Conservation (phyloP, 1,284 basidiomycete genomes). For the Neolentinus lepideus region DNA sequence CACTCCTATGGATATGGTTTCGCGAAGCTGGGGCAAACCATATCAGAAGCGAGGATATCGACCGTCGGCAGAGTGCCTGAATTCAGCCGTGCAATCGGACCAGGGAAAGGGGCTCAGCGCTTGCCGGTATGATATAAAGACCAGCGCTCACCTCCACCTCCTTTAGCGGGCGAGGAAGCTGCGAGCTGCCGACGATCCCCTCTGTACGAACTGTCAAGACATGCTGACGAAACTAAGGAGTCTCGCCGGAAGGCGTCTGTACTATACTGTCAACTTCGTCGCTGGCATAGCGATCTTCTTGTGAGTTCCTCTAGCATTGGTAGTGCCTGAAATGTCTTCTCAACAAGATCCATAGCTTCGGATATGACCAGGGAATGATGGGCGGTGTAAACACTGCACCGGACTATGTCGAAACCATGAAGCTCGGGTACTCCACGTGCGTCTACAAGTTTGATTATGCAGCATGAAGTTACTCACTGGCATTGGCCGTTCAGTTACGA, state of each 20-base stretch:
- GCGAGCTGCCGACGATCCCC: background rate
- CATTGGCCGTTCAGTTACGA: conserved; percentile 23
- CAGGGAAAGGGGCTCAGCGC: background rate
- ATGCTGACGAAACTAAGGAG: background rate
- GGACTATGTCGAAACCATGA: conserved; percentile 39
- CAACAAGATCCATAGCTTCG: conserved; percentile 27
- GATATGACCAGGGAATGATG: conserved; percentile 54
- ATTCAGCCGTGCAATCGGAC: background rate
- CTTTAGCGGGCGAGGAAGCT: background rate
- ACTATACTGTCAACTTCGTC: conserved; percentile 25
- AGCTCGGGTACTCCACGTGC: conserved; percentile 30
- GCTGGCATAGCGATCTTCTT: conserved; percentile 43
- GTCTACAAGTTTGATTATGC: conserved; percentile 4
- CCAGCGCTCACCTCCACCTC: background rate
- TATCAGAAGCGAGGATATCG: background rate
- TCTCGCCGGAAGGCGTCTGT: background rate
- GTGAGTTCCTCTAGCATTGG: conserved; percentile 20
- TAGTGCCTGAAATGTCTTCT: background rate
- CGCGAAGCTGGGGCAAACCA: background rate
- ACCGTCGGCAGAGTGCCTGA: background rate
- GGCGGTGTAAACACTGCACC: conserved; percentile 45
- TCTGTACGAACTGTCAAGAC: background rate
- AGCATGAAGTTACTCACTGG: conserved; percentile 10
- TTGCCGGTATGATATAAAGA: background rate
- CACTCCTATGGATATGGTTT: background rate